Evolutionary conservation across 2,329 filamentous ascomycete genomes (phyloP).

Genomic region (Alternaria longipes): DNA sequence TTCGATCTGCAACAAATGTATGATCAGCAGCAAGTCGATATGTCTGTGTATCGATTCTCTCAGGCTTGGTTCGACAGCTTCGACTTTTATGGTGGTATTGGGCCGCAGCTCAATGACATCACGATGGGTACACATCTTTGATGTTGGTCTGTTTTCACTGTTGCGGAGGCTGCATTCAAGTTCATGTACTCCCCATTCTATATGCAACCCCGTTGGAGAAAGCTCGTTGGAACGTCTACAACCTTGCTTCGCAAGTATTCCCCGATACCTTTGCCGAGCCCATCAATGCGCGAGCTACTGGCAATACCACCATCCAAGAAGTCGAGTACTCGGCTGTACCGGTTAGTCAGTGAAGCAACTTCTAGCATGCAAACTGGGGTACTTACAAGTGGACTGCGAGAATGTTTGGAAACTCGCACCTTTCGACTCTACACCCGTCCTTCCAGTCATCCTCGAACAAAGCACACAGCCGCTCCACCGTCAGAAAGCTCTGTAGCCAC

Average conservation of each 20-base stretch:
- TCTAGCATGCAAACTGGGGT: not conserved
- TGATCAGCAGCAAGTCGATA: conserved; percentile 1
- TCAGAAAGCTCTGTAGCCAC: conserved; percentile 21
- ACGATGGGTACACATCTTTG: too few relatives aligned
- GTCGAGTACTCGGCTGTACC: not conserved
- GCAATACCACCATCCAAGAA: not conserved
- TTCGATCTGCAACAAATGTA: not conserved
- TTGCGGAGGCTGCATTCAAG: too few relatives aligned
- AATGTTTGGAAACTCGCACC: conserved; percentile 10
- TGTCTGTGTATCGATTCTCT: conserved; percentile 1
- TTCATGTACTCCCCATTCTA: too few relatives aligned
- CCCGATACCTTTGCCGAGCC: not conserved
- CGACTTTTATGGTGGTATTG: not conserved
- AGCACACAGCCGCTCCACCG: not conserved
- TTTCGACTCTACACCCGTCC: conserved; percentile 4
- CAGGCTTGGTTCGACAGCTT: conserved; percentile 1
- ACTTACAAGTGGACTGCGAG: conserved; percentile 7
- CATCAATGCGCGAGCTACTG: not conserved
- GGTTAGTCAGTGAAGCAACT: too few relatives aligned
- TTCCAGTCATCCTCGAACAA: conserved; percentile 3
- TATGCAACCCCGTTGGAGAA: too few relatives aligned
- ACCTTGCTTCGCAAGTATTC: not conserved
- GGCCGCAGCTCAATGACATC: too few relatives aligned
- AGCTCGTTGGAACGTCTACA: not conserved
- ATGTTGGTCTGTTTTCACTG: too few relatives aligned